These are phyloP conservation scores for Setaria viridis DNA, from an alignment of 202 grass and related monocot species.

Conservation along the genomic window DNA sequence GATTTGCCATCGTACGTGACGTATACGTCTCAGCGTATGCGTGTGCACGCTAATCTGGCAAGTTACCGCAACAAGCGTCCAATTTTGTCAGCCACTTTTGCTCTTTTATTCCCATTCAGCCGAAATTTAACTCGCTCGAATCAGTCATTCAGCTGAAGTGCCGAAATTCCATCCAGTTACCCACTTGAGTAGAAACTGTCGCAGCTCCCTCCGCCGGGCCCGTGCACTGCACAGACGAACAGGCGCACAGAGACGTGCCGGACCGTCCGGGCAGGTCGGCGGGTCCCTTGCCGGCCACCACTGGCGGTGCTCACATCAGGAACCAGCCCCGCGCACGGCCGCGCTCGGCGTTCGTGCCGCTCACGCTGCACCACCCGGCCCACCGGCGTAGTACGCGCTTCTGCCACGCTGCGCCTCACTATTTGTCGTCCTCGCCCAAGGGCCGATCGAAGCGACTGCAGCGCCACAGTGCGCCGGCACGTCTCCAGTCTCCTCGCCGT, in stretches of 20 bases:
- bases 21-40: no score
- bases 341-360: slow-evolving; percentile 11
- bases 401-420: slow-evolving; percentile 20
- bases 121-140: background rate
- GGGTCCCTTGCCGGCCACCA: slow-evolving; percentile 23
- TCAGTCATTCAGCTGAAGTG: background rate
- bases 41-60: background rate
- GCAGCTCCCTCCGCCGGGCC: background rate
- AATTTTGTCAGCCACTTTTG: background rate
- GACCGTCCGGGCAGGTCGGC: background rate
- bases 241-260: background rate
- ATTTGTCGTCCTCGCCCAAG: background rate
- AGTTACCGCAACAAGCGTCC: background rate
- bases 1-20: no score
- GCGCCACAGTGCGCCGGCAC: slow-evolving; percentile 4
- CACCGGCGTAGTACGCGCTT: background rate
- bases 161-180: background rate
- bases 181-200: no score
- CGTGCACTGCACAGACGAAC: slow-evolving; percentile 4
- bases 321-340: slow-evolving; percentile 1
- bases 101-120: background rate
- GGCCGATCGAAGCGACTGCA: background rate
- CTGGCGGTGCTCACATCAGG: slow-evolving; percentile 14
- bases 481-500: background rate
- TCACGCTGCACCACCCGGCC: background rate